Conservation (phyloP, 2,329 filamentous ascomycete genomes). For the Periconia sp. region DNA sequence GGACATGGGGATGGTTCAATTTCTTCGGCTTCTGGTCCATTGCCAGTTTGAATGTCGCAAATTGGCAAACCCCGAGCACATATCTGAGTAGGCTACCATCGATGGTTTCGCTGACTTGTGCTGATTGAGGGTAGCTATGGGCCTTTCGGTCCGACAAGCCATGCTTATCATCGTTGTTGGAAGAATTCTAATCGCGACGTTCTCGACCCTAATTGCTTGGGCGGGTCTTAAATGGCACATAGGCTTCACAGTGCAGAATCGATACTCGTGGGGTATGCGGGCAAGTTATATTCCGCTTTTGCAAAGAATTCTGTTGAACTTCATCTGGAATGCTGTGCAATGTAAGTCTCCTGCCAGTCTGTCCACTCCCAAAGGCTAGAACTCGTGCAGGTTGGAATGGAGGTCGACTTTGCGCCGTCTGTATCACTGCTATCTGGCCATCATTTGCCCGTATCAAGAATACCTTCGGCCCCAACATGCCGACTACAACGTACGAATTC, state of each 20-base stretch:
- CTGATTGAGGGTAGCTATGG: conserved; percentile 42
- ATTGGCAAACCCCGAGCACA: conserved; percentile 57
- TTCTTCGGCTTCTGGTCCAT: conserved; percentile 53
- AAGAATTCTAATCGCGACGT: conserved; percentile 50
- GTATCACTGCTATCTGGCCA: conserved; percentile 44
- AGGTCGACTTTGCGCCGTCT: conserved; percentile 40
- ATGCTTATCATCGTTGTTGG: conserved; percentile 57
- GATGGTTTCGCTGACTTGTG: neutral
- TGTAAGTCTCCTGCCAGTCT: conserved; percentile 38
- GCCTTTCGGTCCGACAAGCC: conserved; percentile 55
- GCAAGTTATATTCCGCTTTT: conserved; percentile 57
- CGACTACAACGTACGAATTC: conserved; percentile 44
- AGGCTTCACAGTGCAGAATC: conserved; percentile 57
- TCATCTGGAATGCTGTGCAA: conserved; percentile 59
- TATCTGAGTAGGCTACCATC: conserved; percentile 44
- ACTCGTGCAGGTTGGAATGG: conserved; percentile 40
- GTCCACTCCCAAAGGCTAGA: conserved; percentile 7
- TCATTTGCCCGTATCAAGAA: conserved; percentile 44
- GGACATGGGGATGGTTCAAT: conserved; percentile 51
- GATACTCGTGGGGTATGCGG: conserved; percentile 58
- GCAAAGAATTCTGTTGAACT: conserved; percentile 57
- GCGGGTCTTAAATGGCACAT: conserved; percentile 58
- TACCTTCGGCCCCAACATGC: conserved; percentile 39
- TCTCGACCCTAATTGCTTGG: conserved; percentile 55
- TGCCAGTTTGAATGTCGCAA: conserved; percentile 50